Percentiles rank a stretch among this genome's conserved stretches.
Conservation (phyloP, 179 eudicot species). For the Nepenthes alata region DNA sequence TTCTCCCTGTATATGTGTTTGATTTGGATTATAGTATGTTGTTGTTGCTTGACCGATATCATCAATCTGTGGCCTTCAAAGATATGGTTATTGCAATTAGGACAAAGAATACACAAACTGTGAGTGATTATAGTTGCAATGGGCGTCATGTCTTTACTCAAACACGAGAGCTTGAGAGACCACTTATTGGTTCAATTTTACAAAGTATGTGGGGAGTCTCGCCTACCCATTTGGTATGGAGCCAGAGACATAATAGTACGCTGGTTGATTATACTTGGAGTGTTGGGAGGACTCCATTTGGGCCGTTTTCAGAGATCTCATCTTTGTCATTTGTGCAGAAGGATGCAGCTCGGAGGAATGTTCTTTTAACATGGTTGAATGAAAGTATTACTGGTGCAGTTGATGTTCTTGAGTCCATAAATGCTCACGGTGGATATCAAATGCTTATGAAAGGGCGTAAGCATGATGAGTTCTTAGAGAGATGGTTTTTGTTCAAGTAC, state of each 20-base stretch:
- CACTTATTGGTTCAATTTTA: conserved; percentile 77
- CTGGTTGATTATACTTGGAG: conserved; percentile 95
- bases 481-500: conserved; percentile 81
- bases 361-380: conserved; percentile 64
- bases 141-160: conserved; percentile 87
- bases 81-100: conserved; percentile 92
- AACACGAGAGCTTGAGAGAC: conserved; percentile 84
- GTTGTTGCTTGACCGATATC: conserved; percentile 84
- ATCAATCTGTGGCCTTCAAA: conserved; percentile 85
- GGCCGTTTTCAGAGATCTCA: conserved; percentile 83
- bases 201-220: conserved; percentile 99
- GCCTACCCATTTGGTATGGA: conserved; percentile 87
- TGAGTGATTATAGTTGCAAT: conserved; percentile 88
- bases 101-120: conserved; percentile 80
- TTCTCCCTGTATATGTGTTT: conserved; percentile 75
- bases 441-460: conserved; percentile 52
- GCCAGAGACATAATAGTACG: conserved; percentile 66
- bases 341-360: conserved; percentile 90
- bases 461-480: conserved; percentile 51
- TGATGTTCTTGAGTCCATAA: conserved; percentile 73
- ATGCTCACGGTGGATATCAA: conserved; percentile 69
- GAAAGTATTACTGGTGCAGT: conserved; percentile 59
- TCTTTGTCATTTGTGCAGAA: conserved; percentile 87
- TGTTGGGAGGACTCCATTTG: conserved; percentile 91
- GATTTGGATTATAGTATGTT: conserved; percentile 56